A percentile compares a stretch with the other conserved stretches of the same genome.
These are phyloP conservation scores for Quercus suber DNA, from an alignment of 306 rosid species.

Conservation along the genomic window DNA sequence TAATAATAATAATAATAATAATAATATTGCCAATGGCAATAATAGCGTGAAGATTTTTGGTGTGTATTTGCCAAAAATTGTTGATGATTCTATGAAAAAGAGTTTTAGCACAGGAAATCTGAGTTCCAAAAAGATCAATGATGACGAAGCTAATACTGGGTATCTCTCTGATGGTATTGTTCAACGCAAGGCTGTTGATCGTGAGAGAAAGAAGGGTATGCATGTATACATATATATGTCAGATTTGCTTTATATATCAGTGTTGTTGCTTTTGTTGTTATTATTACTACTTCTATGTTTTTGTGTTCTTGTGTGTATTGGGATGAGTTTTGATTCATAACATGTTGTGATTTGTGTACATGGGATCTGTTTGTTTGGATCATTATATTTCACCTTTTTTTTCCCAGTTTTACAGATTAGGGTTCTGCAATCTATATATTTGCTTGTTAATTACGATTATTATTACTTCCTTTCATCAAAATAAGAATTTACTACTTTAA, in stretches of 20 bases:
- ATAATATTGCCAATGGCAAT: conserved; percentile 7
- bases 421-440: neutral
- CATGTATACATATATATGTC: no score
- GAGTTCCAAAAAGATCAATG: neutral
- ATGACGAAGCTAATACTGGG: conserved; percentile 25
- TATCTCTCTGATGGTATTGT: conserved; percentile 46
- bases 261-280: no score
- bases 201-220: conserved; percentile 46
- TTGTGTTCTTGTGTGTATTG: neutral
- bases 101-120: conserved; percentile 43
- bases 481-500: no score
- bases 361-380: neutral
- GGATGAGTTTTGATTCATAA: neutral
- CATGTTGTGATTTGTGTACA: no score
- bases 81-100: conserved; percentile 26
- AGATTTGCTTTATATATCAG: no score
- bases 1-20: neutral
- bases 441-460: neutral
- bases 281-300: no score
- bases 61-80: conserved; percentile 25
- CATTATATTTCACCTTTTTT: neutral
- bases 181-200: conserved; percentile 30
- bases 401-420: neutral
- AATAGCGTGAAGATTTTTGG: conserved; percentile 48
- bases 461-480: neutral